phyloP scores from a whole-genome alignment of 805 yeast species.

The Limtongozyma cylindracea region DNA sequence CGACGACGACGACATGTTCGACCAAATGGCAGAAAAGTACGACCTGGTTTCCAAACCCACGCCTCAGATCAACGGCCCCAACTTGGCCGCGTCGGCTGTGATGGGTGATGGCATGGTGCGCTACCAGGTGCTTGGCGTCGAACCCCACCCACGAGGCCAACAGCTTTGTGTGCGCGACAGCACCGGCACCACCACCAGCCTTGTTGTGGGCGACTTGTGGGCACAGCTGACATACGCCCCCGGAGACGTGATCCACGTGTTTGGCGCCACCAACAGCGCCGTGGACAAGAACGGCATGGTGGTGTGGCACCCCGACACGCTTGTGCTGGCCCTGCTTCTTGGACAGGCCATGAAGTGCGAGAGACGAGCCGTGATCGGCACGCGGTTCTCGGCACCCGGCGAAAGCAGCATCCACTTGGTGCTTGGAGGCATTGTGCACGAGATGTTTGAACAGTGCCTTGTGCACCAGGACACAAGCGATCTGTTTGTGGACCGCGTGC shows the following conservation, averaged over 20 bases:
- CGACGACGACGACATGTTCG: too few species aligned
- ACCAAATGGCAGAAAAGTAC: too few species aligned
- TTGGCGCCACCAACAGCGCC: slow-evolving; percentile 23
- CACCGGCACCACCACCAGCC: too few species aligned
- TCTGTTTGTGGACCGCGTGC: slow-evolving; percentile 10
- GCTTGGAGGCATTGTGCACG: slow-evolving; percentile 69
- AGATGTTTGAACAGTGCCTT: slow-evolving; percentile 38
- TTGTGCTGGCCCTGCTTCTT: slow-evolving; percentile 61
- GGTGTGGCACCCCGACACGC: slow-evolving; percentile 61
- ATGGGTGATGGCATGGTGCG: too few species aligned
- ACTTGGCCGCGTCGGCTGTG: too few species aligned
- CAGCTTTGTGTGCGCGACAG: too few species aligned
- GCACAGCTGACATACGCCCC: slow-evolving; percentile 17
- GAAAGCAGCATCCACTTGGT: slow-evolving; percentile 38
- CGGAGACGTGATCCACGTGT: slow-evolving; percentile 36
- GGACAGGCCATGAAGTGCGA: slow-evolving; percentile 56
- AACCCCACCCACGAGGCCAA: too few species aligned
- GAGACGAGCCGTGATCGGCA: slow-evolving; percentile 38
- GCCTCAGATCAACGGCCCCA: too few species aligned
- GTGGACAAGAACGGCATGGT: slow-evolving; percentile 36
- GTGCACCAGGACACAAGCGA: slow-evolving; percentile 9
- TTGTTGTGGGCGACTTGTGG: slow-evolving; percentile 41
- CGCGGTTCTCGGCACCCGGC: slow-evolving; percentile 33
- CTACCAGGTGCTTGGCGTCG: too few species aligned
- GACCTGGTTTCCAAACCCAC: too few species aligned